phyloP scores from a whole-genome alignment of 805 yeast species.

The Blastobotrys peoriensis region DNA sequence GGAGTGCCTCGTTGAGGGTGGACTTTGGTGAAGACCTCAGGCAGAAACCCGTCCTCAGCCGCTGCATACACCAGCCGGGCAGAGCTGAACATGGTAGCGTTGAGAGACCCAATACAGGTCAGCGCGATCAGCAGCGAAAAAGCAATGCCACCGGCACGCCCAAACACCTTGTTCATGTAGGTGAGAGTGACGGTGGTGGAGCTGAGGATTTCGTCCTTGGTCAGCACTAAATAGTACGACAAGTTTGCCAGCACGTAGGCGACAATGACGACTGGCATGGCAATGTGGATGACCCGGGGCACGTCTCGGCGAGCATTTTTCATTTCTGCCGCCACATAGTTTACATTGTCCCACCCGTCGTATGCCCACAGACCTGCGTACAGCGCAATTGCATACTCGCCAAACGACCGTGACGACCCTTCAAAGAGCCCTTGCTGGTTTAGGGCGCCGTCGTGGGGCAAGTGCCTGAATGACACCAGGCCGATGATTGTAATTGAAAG shows the following conservation, averaged over 20 bases:
- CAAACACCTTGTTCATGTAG: constrained; percentile 28
- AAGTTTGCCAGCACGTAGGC: constrained; percentile 33
- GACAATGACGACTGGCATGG: constrained; percentile 35
- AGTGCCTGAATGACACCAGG: constrained; percentile 17
- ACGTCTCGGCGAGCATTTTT: constrained; percentile 31
- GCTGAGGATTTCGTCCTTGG: constrained; percentile 43
- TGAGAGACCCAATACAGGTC: constrained; percentile 37
- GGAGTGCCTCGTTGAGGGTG: constrained; percentile 28
- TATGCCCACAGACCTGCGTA: constrained; percentile 41
- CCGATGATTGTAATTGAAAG: constrained; percentile 29
- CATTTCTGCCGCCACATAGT: constrained; percentile 38
- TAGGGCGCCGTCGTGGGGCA: constrained; percentile 22
- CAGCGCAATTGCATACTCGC: constrained; percentile 32
- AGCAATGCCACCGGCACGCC: constrained; percentile 25
- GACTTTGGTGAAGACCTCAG: constrained; percentile 24
- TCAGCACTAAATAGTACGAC: constrained; percentile 62
- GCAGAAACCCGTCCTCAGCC: constrained; percentile 32
- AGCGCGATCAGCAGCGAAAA: constrained; percentile 32
- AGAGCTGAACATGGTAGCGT: constrained; percentile 34
- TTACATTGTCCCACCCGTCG: constrained; percentile 42
- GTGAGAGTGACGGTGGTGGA: constrained; percentile 34
- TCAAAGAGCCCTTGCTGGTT: constrained; percentile 19
- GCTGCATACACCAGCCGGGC: constrained; percentile 33
- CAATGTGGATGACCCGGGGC: constrained; percentile 34
- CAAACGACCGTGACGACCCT: constrained; percentile 25